These are phyloP conservation scores for Taphrina confusa DNA, from an alignment of 1,139 yeast genomes.

Conservation along the genomic window DNA sequence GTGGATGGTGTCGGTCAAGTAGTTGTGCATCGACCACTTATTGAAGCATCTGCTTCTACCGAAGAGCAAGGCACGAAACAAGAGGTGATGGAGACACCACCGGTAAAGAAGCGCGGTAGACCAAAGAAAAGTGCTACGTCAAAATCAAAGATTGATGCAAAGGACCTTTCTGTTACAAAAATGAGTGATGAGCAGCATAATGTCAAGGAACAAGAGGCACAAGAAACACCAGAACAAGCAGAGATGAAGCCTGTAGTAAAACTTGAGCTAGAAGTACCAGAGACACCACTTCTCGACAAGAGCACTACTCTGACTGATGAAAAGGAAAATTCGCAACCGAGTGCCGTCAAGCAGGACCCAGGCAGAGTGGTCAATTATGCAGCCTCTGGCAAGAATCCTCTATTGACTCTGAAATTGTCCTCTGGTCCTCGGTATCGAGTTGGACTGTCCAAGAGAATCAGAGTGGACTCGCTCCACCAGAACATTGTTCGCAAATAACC, in stretches of 20 bases:
- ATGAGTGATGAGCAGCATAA: not conserved
- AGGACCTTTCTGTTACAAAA: no score
- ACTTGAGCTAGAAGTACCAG: not conserved
- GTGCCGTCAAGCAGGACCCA: constrained; percentile 5
- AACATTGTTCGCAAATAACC: constrained; percentile 37
- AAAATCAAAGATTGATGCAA: no score
- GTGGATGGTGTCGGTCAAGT: no score
- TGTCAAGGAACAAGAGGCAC: not conserved
- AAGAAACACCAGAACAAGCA: not conserved
- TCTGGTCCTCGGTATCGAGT: constrained; percentile 35
- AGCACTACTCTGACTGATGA: not conserved
- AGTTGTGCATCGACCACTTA: no score
- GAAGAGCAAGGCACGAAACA: no score
- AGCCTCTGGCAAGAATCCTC: constrained; percentile 1
- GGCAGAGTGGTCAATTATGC: constrained; percentile 17
- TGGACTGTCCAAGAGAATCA: constrained; percentile 39
- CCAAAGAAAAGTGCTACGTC: no score
- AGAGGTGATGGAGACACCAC: not conserved
- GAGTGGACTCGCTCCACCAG: constrained; percentile 40
- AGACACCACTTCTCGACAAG: not conserved
- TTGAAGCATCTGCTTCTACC: no score
- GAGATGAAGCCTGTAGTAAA: not conserved
- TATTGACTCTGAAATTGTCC: not conserved
- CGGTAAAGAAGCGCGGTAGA: not conserved
- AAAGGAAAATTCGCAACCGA: not conserved